Evolutionary conservation across 352 stramenopile species (phyloP), one percentile per base, ranked within the genome.

Genomic region (Globisporangium perplexum): DNA sequence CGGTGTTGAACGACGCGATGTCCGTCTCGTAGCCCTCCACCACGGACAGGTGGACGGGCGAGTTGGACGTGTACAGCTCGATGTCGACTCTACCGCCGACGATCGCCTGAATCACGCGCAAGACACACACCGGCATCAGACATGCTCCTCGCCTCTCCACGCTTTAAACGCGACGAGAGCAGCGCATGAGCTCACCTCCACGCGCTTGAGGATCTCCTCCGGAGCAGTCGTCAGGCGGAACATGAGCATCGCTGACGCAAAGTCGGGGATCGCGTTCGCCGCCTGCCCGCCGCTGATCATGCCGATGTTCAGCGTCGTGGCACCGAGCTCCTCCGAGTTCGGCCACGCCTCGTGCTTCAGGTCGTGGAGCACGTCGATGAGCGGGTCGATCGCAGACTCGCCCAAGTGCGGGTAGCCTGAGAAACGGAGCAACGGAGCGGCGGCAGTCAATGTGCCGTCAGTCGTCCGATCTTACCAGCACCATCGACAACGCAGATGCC

Each of bases 211-310:
- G 23, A 95, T 79, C 41, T 75, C 57, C 14, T 91, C 74, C 11
- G 83, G 86, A 23, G 80, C 67, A 20, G 70, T 79, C 23, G 83
- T 93, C 47, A 96, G 55, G 30, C 86, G 78, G 68, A 96, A 96
- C 83, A 96, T 93, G 28, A 93, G 75, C 68, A 90, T 88, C n/a
- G 83, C 86, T 17, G 83, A 88, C 1, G 81, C 81, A n/a, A 80
- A 64, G 46, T 94, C 86, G 7, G 86, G 78, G 35, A 96, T 66
- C 39, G 86, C 86, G 48, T 96, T 94, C 7, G 80, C 76, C 4
- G 85, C 85, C 50, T 90, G 83, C 0, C 85, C 85, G 24, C 81
- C 85, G n/a, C 71, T 81, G 24, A 95, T 72, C 51, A 93, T 56
- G 7, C 83, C 83, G 31, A 95, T 88, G 61, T 95, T 95, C 18